These are phyloP conservation scores for Dactylorhiza incarnata DNA, from an alignment of 106 monocot species.

Conservation along the genomic window DNA sequence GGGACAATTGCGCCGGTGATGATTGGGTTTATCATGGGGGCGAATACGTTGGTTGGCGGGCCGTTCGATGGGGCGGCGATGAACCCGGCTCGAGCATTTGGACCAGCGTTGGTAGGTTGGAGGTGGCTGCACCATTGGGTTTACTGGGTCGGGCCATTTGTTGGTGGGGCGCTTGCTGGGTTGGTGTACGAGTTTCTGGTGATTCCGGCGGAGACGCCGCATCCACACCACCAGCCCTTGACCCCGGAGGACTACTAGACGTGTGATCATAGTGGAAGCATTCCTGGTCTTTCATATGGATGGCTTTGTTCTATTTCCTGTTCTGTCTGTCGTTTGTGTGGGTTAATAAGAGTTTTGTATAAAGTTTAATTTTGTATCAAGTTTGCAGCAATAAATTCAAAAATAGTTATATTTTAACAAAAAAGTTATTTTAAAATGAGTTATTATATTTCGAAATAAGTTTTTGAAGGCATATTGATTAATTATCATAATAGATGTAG, in stretches of 20 bases:
- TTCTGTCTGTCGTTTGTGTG: too few species aligned
- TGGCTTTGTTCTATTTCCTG: too few species aligned
- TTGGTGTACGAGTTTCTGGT: constrained; percentile 77
- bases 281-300: too few species aligned
- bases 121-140: constrained; percentile 79
- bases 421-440: too few species aligned
- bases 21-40: constrained; percentile 66
- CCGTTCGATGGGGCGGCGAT: constrained; percentile 85
- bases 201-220: constrained; percentile 36
- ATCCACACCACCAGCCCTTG: constrained; percentile 56
- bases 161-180: constrained; percentile 62
- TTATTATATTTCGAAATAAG: too few species aligned
- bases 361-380: too few species aligned
- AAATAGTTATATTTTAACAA: too few species aligned
- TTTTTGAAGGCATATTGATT: too few species aligned
- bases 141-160: constrained; percentile 77
- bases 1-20: constrained; percentile 67
- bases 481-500: too few species aligned
- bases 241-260: constrained; percentile 76
- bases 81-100: constrained; percentile 87
- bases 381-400: too few species aligned
- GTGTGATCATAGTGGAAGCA: neutral
- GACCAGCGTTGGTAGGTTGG: constrained; percentile 70
- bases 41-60: constrained; percentile 74
- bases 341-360: too few species aligned